phyloP scores from a whole-genome alignment of 1,139 yeast species.

The Arxiozyma telluris region DNA sequence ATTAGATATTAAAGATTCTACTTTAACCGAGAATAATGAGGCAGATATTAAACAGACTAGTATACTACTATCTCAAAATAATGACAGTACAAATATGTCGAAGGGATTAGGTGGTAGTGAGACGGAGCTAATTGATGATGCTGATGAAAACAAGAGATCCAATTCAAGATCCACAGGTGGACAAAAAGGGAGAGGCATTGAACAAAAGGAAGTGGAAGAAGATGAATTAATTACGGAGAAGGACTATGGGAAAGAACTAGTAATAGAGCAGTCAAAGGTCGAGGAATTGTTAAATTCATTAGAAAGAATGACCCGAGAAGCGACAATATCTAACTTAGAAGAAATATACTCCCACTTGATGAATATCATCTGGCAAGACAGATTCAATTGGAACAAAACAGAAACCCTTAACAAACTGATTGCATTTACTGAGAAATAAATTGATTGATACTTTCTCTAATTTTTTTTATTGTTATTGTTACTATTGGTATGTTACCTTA shows the following conservation, averaged over 20 bases:
- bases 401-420: slow-evolving; percentile 16
- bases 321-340: slow-evolving; percentile 66
- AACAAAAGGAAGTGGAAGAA: slow-evolving; percentile 18
- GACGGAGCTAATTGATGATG: not conserved
- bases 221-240: slow-evolving; percentile 19
- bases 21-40: not conserved
- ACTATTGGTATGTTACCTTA: not conserved
- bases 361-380: slow-evolving; percentile 66
- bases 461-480: no score
- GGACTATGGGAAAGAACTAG: slow-evolving; percentile 3
- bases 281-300: slow-evolving; percentile 26
- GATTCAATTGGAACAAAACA: slow-evolving; percentile 60
- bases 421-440: not conserved
- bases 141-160: not conserved
- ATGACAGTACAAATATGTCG: no score
- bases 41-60: not conserved
- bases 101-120: not conserved
- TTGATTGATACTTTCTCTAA: not conserved
- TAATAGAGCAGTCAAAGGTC: not conserved
- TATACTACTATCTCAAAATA: not conserved
- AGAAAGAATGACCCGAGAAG: slow-evolving; percentile 37
- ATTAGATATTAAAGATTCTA: not conserved
- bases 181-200: not conserved
- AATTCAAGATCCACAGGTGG: no score
- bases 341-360: slow-evolving; percentile 61